Evolutionary conservation across 345 rosid genomes (phyloP), one percentile per base, ranked within the genome.

Genomic region (Pseudoturritis turrita): DNA sequence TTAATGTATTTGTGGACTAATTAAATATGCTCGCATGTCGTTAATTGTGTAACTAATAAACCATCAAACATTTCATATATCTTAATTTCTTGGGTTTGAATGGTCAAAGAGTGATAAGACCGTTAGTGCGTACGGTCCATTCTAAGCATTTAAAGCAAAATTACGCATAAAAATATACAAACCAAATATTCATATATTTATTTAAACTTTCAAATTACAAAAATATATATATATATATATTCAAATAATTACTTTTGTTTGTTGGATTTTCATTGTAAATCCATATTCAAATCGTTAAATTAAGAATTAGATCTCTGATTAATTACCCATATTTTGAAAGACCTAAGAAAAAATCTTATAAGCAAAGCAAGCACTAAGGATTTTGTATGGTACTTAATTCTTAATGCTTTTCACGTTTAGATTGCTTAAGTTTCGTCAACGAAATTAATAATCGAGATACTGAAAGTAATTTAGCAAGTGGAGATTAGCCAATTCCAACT

Each of bases 391-490:
- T 35, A 5, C 1, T 29, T 26, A 35, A 5, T 45, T 28, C 41
- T 36, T 49, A 21, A 65, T 65, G 58, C 46, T 36, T 49, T 60
- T 31, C 68, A 62, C 68, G 68, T 62, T 62, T 45, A 6, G 31
- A 46, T 31, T 31, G 55, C 26, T 19, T 19, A 47, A 3, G 44
- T 46, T 13, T 10, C 28, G 14, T 64, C 44, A 29, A 33, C 10
- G 6, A 49, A 21, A 44, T 15, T 44, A 17, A 44, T 11, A 31
- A 45, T 43, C 3, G 5, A 4, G 10, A 62, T 28, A 61, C 3
- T 47, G 36, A 33, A 45, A 44, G 53, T 13, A 41, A n/a, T 23
- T 3, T 8, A 61, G 15, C 36, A 17, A 17, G 15, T 43, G 3
- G 37, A 7, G n/a, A 22, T n/a, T 23, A 41, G 21, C 6, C 23